Evolutionary conservation across 1,284 basidiomycete species (phyloP).

Genomic region (Pholiota adiposa): DNA sequence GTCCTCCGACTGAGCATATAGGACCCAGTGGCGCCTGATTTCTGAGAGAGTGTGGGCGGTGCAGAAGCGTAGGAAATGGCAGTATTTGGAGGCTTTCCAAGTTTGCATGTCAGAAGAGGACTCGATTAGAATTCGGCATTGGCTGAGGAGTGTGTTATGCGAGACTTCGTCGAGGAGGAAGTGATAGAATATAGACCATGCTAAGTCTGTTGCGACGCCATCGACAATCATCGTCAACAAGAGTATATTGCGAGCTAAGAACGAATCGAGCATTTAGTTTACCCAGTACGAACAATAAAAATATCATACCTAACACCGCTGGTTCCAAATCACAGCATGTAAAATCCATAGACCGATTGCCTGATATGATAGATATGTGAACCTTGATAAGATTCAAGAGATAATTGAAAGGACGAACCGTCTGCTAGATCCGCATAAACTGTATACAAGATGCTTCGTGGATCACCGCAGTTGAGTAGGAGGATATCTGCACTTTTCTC

Average conservation of each 20-base stretch:
- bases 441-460: slow-evolving; percentile 59
- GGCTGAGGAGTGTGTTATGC: slow-evolving; percentile 8
- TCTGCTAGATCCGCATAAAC: slow-evolving; percentile 32
- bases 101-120: slow-evolving; percentile 5
- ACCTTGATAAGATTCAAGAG: not conserved
- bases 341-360: slow-evolving; percentile 27
- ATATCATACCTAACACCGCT: slow-evolving; percentile 52
- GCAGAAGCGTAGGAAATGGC: slow-evolving; percentile 29
- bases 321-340: slow-evolving; percentile 66
- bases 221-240: slow-evolving; percentile 43
- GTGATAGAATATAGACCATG: slow-evolving; percentile 66
- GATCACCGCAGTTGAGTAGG: slow-evolving; percentile 62
- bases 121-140: slow-evolving; percentile 15
- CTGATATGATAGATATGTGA: not conserved
- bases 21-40: slow-evolving; percentile 46
- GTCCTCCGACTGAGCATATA: slow-evolving; percentile 33
- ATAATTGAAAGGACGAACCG: slow-evolving; percentile 23
- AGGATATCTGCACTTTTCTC: slow-evolving; percentile 51
- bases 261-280: slow-evolving; percentile 10
- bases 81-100: slow-evolving; percentile 47
- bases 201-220: slow-evolving; percentile 29
- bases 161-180: slow-evolving; percentile 50
- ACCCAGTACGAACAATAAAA: not conserved
- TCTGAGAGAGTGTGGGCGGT: slow-evolving; percentile 43
- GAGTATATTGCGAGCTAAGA: slow-evolving; percentile 45